Percentiles rank a stretch among this genome's conserved stretches.
Evolutionary conservation across 23 red algal genomes (phyloP).

Genomic region (Gracilaria caudata): DNA sequence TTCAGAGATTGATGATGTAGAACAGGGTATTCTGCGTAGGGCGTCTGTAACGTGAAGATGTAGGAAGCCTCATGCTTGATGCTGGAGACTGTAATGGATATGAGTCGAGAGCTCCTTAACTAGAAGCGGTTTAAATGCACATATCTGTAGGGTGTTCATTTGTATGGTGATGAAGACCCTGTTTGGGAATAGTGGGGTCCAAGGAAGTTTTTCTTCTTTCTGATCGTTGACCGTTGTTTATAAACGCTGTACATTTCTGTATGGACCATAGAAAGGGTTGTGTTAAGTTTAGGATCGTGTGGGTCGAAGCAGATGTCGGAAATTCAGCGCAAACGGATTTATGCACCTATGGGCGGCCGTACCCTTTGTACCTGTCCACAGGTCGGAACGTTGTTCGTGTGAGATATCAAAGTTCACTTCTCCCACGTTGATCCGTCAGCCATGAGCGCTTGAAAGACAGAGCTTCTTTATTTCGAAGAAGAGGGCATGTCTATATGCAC

Average conservation of each 20-base stretch:
- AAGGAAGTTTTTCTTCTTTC: neutral
- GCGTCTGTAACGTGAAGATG: slow-evolving; percentile 19
- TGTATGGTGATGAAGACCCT: neutral
- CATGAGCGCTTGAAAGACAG: neutral
- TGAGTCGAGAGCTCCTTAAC: neutral
- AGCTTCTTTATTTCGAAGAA: neutral
- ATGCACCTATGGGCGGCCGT: neutral
- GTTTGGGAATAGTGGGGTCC: neutral
- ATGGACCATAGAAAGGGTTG: neutral
- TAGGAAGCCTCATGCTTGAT: neutral
- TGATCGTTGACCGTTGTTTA: slow-evolving; percentile 5
- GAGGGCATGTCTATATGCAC: neutral
- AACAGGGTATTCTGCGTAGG: slow-evolving; percentile 28
- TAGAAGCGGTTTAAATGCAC: neutral
- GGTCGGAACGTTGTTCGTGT: neutral
- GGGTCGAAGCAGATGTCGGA: neutral
- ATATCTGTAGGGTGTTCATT: neutral
- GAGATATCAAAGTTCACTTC: neutral
- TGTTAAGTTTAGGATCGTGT: neutral
- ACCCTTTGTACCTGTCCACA: neutral
- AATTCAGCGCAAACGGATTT: neutral
- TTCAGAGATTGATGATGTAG: slow-evolving; percentile 58
- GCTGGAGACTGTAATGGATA: neutral
- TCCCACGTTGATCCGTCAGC: neutral
- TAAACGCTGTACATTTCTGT: slow-evolving; percentile 14